phyloP scores from a whole-genome alignment of 176 grass and related monocot species.

The Elymus sibiricus region DNA sequence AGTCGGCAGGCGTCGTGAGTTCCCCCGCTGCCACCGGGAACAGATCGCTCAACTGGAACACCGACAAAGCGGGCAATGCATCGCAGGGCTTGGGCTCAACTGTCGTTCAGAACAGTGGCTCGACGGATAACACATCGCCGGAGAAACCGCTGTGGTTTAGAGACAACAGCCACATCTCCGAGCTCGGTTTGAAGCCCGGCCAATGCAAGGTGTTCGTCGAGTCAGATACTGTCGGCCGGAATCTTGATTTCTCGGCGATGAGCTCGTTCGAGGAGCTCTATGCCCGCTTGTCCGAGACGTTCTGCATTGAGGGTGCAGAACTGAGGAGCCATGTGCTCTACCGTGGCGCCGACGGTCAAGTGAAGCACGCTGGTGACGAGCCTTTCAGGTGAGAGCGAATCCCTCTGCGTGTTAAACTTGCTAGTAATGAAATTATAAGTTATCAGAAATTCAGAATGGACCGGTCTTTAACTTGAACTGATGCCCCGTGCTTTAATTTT shows the following conservation, averaged over 20 bases:
- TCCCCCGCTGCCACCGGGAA: conserved; percentile 18
- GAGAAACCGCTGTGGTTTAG: conserved; percentile 17
- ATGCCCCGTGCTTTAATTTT: background rate
- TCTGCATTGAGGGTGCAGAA: conserved; percentile 57
- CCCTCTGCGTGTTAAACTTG: background rate
- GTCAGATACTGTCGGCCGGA: conserved; percentile 72
- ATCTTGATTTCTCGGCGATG: conserved; percentile 64
- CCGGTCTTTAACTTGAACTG: conserved; percentile 3
- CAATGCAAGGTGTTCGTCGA: conserved; percentile 93
- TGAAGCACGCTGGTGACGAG: conserved; percentile 75
- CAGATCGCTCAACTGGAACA: conserved; percentile 35
- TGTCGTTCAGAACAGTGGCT: conserved; percentile 54
- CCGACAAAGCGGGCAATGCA: conserved; percentile 49
- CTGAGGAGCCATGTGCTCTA: conserved; percentile 68
- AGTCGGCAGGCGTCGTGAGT: background rate
- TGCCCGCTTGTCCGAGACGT: conserved; percentile 62
- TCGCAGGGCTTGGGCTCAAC: conserved; percentile 77
- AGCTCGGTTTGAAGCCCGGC: conserved; percentile 39
- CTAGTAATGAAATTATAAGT: background rate
- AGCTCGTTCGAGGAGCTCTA: conserved; percentile 75
- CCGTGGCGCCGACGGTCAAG: conserved; percentile 47
- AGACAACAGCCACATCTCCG: background rate
- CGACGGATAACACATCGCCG: conserved; percentile 24
- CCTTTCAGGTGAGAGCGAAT: conserved; percentile 61
- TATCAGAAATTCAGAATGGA: background rate